These are phyloP conservation scores for Saccharomyces jurei DNA, from an alignment of 805 yeast species.

Conservation along the genomic window DNA sequence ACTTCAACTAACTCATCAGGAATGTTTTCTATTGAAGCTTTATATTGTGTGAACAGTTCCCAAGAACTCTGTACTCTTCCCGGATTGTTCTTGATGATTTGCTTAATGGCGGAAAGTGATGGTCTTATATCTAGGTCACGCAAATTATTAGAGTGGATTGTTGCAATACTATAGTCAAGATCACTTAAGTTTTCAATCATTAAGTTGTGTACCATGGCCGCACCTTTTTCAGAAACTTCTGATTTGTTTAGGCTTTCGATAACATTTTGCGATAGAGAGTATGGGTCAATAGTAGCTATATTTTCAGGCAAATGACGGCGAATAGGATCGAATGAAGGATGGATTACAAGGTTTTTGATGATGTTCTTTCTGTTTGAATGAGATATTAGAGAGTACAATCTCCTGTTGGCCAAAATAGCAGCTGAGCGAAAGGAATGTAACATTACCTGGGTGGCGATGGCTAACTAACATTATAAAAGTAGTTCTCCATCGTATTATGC, in stretches of 20 bases:
- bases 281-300: slow-evolving; percentile 12
- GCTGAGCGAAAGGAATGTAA: background rate
- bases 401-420: background rate
- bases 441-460: background rate
- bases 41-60: slow-evolving; percentile 36
- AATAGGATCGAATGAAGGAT: slow-evolving; percentile 15
- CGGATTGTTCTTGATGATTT: slow-evolving; percentile 39
- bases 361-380: background rate
- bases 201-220: slow-evolving; percentile 19
- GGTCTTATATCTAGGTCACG: slow-evolving; percentile 15
- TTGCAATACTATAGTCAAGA: slow-evolving; percentile 28
- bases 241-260: slow-evolving; percentile 6
- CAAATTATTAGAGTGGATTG: slow-evolving; percentile 25
- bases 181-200: slow-evolving; percentile 24
- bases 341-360: slow-evolving; percentile 4
- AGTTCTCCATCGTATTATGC: background rate
- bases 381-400: background rate
- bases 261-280: slow-evolving; percentile 16
- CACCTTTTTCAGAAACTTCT: slow-evolving; percentile 7
- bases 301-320: slow-evolving; percentile 6
- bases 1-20: slow-evolving; percentile 22
- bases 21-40: slow-evolving; percentile 3
- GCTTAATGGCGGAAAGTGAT: slow-evolving; percentile 19
- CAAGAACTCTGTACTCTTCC: slow-evolving; percentile 46
- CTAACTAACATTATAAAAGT: background rate